A percentile compares a stretch with the other conserved stretches of the same genome.
Conservation (phyloP, 164 flowering plant species). For the Berberis thunbergii region DNA sequence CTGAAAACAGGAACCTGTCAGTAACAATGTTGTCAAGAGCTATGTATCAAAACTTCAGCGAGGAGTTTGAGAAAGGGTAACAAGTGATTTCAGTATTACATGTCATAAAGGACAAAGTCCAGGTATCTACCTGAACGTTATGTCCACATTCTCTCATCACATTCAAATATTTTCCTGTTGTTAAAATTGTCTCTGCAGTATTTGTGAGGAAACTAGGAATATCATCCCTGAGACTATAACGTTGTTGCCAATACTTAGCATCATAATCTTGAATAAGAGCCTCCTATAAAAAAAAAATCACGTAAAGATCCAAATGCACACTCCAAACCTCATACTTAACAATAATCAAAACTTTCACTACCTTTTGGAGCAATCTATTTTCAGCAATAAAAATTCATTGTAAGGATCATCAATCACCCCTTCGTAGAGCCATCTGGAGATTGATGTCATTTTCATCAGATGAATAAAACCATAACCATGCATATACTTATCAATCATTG, state of each 20-base stretch:
- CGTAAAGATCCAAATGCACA: slow-evolving; percentile 13
- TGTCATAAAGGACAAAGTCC: background rate
- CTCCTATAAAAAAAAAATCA: slow-evolving; percentile 42
- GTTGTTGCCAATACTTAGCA: slow-evolving; percentile 89
- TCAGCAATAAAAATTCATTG: slow-evolving; percentile 95
- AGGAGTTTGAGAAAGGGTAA: background rate
- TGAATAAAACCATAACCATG: background rate
- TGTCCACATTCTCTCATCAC: slow-evolving; percentile 99
- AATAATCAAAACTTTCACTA: slow-evolving; percentile 15
- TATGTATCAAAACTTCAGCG: background rate
- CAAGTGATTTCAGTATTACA: background rate
- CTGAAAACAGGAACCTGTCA: background rate
- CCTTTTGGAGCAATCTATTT: slow-evolving; percentile 86
- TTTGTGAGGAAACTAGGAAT: slow-evolving; percentile 92
- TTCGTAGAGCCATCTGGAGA: slow-evolving; percentile 90
- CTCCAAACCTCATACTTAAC: background rate
- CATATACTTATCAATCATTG: no score
- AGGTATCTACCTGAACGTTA: slow-evolving; percentile 65
- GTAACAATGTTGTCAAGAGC: background rate
- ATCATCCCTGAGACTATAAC: slow-evolving; percentile 88
- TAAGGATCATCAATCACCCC: slow-evolving; percentile 98
- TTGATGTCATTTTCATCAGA: slow-evolving; percentile 2
- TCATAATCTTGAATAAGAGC: slow-evolving; percentile 88
- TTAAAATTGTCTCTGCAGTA: slow-evolving; percentile 81
- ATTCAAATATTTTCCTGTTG: slow-evolving; percentile 96